These are phyloP conservation scores for Blastobotrys capitulatus DNA, from an alignment of 1,139 yeast species.

Conservation along the genomic window DNA sequence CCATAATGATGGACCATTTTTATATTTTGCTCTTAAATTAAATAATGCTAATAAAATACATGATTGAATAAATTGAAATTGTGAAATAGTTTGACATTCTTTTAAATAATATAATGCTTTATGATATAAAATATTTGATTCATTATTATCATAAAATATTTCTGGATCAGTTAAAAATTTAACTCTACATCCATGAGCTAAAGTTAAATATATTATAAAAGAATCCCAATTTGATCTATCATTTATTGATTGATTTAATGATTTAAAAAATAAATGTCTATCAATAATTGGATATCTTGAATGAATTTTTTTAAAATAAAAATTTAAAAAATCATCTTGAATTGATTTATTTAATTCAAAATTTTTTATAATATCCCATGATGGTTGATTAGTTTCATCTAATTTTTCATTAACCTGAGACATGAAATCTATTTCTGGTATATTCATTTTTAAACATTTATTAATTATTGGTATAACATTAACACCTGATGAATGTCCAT, in stretches of 20 bases:
- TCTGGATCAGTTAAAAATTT: background rate
- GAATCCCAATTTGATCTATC: slow-evolving; percentile 12
- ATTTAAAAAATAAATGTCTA: background rate
- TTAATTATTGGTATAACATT: slow-evolving; percentile 12
- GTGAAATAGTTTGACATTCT: slow-evolving; percentile 9
- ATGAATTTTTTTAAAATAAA: slow-evolving; percentile 6
- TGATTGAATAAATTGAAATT: slow-evolving; percentile 15
- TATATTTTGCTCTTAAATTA: slow-evolving; percentile 10
- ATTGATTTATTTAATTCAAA: background rate
- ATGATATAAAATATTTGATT: background rate
- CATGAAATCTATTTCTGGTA: slow-evolving; percentile 13
- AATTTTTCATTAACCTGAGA: background rate
- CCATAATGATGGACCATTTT: slow-evolving; percentile 19
- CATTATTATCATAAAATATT: no score
- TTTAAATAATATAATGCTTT: slow-evolving; percentile 1
- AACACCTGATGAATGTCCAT: slow-evolving; percentile 14
- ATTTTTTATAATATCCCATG: background rate
- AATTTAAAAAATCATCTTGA: slow-evolving; percentile 5
- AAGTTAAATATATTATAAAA: slow-evolving; percentile 10
- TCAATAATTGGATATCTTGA: background rate
- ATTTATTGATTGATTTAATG: background rate
- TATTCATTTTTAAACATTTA: slow-evolving; percentile 13
- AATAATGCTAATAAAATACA: slow-evolving; percentile 14
- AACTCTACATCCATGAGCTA: background rate
- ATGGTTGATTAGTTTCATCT: background rate